Percentiles rank a stretch among this genome's conserved stretches.
Conservation (phyloP, 768 basidiomycete species). For the Leccinellum luteum region DNA sequence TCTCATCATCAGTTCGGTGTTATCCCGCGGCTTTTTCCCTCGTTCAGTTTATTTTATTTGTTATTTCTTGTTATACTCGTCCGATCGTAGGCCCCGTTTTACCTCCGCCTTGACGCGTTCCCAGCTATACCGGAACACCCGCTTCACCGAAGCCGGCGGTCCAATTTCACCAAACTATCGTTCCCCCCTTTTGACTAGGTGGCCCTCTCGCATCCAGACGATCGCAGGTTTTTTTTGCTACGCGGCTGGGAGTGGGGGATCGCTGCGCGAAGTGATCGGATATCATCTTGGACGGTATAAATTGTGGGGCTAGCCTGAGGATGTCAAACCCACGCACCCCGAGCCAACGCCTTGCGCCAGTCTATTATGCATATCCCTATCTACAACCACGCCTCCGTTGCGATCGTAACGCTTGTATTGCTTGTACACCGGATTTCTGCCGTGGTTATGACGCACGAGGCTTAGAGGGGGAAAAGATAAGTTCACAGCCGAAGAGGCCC, state of each 20-base stretch:
- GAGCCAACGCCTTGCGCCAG: conserved; percentile 8
- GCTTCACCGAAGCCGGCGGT: conserved; percentile 23
- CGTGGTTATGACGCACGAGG: neutral
- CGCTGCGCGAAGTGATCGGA: conserved; percentile 6
- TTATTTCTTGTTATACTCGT: conserved; percentile 8
- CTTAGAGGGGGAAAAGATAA: conserved; percentile 4
- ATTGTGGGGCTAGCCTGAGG: neutral
- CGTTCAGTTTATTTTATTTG: neutral
- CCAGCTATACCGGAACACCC: conserved; percentile 16
- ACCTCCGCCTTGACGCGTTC: conserved; percentile 13
- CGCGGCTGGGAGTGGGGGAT: neutral
- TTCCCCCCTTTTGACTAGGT: neutral
- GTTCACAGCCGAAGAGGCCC: neutral
- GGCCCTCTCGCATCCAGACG: neutral
- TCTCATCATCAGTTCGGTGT: conserved; percentile 6
- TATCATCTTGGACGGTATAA: conserved; percentile 9
- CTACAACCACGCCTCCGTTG: neutral
- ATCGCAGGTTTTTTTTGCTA: neutral
- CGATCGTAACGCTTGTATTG: neutral
- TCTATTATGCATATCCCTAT: neutral
- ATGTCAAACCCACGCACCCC: neutral
- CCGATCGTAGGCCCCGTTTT: conserved; percentile 13
- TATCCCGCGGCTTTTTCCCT: conserved; percentile 6
- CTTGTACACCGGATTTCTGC: neutral
- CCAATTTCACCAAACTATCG: neutral